Conservation (phyloP, 176 grass and related monocot species). For the Phragmites australis region DNA sequence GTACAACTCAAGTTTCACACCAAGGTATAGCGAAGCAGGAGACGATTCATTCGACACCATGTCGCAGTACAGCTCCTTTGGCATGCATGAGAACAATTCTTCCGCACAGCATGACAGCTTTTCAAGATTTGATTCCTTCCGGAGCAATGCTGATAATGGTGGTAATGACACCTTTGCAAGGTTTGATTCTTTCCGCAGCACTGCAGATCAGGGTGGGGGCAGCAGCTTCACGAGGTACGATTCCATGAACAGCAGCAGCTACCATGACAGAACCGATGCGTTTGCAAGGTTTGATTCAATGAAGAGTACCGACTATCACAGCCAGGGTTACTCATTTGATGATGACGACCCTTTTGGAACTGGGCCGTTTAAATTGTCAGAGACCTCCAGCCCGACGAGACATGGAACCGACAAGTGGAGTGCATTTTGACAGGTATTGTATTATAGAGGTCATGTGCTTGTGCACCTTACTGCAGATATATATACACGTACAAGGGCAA, state of each 20-base stretch:
- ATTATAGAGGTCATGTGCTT: conserved; percentile 36
- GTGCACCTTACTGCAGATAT: conserved; percentile 58
- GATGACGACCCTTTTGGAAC: conserved; percentile 74
- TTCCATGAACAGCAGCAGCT: conserved; percentile 61
- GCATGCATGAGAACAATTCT: conserved; percentile 49
- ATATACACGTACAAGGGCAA: conserved; percentile 57
- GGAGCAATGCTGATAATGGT: conserved; percentile 48
- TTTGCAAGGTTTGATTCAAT: conserved; percentile 85
- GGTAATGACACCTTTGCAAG: conserved; percentile 51
- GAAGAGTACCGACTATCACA: conserved; percentile 54
- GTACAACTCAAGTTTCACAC: conserved; percentile 83
- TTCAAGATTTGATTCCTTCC: conserved; percentile 79
- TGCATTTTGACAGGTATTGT: conserved; percentile 66
- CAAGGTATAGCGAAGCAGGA: conserved; percentile 83
- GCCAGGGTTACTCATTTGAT: conserved; percentile 61
- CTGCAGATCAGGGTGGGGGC: conserved; percentile 51
- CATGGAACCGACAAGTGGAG: conserved; percentile 82
- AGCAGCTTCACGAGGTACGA: conserved; percentile 69
- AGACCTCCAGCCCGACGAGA: conserved; percentile 67
- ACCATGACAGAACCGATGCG: conserved; percentile 55
- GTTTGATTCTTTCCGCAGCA: conserved; percentile 89
- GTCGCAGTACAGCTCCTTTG: conserved; percentile 60
- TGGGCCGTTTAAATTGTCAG: conserved; percentile 58
- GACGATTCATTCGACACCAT: conserved; percentile 88
- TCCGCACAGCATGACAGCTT: conserved; percentile 49